These are phyloP conservation scores for Rhipidocladum racemiflorum DNA, from an alignment of 176 grass and related monocot species.

Conservation along the genomic window DNA sequence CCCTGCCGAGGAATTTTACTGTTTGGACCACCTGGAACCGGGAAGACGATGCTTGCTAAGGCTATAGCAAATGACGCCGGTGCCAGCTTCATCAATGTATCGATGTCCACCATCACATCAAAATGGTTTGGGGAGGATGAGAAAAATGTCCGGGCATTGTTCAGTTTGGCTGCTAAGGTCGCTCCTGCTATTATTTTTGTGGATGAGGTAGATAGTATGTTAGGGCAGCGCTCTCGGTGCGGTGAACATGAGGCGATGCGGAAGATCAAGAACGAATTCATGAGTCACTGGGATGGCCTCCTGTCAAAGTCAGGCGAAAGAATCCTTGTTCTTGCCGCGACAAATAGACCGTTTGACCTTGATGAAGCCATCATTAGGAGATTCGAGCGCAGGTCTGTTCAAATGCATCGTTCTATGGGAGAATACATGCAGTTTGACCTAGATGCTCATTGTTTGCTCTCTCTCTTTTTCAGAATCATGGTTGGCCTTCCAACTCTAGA, in stretches of 20 bases:
- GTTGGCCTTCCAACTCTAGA: constrained; percentile 82
- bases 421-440: not conserved
- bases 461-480: constrained; percentile 74
- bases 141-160: constrained; percentile 92
- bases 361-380: constrained; percentile 98
- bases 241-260: constrained; percentile 96
- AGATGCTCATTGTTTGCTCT: constrained; percentile 9
- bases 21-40: constrained; percentile 93
- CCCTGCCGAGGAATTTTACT: constrained; percentile 87
- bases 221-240: constrained; percentile 70
- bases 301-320: constrained; percentile 72
- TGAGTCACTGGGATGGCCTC: constrained; percentile 95
- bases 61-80: constrained; percentile 97
- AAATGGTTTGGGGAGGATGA: constrained; percentile 99
- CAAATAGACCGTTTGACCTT: constrained; percentile 97
- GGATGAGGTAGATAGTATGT: constrained; percentile 96
- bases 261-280: constrained; percentile 99
- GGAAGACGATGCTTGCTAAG: constrained; percentile 98
- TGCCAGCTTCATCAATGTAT: constrained; percentile 94
- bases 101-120: constrained; percentile 93
- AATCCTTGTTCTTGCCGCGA: constrained; percentile 96
- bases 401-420: not conserved
- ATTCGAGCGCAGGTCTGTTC: constrained; percentile 86
- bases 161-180: constrained; percentile 88
- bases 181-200: constrained; percentile 93